Evolutionary conservation across 345 rosid genomes (phyloP).

Genomic region (Psidium friedrichsthalianum): DNA sequence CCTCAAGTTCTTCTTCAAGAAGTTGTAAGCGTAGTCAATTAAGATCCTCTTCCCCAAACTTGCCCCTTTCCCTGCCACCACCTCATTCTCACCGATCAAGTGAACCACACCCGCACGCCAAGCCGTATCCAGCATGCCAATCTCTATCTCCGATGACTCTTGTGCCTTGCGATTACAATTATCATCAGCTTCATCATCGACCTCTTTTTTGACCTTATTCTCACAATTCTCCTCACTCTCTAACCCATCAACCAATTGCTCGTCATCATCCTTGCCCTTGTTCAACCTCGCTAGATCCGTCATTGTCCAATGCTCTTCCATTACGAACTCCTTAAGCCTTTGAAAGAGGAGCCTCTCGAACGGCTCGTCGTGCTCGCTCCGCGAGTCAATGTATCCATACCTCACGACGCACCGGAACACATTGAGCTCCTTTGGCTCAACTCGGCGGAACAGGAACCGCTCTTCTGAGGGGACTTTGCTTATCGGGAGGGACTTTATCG

Average conservation of each 20-base stretch:
- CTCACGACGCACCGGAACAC: constrained; percentile 33
- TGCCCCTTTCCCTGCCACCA: constrained; percentile 23
- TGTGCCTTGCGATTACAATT: neutral
- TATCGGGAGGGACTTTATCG: constrained; percentile 27
- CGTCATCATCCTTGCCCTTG: neutral
- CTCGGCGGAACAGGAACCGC: constrained; percentile 25
- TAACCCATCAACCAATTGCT: neutral
- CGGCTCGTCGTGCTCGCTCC: constrained; percentile 11
- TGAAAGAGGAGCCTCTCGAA: constrained; percentile 20
- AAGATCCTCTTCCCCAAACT: constrained; percentile 21
- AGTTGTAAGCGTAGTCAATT: constrained; percentile 29
- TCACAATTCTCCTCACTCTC: neutral
- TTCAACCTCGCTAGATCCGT: neutral
- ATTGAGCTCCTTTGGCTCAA: constrained; percentile 11
- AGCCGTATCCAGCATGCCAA: constrained; percentile 26
- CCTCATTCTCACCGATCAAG: constrained; percentile 36
- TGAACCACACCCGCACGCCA: constrained; percentile 28
- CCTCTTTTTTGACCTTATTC: neutral
- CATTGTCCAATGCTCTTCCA: constrained; percentile 6
- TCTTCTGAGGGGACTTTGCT: constrained; percentile 21
- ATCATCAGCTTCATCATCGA: neutral
- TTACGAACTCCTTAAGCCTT: constrained; percentile 17
- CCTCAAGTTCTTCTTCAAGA: constrained; percentile 31
- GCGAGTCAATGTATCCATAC: constrained; percentile 29
- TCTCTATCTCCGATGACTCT: constrained; percentile 11